Conservation (phyloP, 345 rosid genomes). For the Citrus sp. region DNA sequence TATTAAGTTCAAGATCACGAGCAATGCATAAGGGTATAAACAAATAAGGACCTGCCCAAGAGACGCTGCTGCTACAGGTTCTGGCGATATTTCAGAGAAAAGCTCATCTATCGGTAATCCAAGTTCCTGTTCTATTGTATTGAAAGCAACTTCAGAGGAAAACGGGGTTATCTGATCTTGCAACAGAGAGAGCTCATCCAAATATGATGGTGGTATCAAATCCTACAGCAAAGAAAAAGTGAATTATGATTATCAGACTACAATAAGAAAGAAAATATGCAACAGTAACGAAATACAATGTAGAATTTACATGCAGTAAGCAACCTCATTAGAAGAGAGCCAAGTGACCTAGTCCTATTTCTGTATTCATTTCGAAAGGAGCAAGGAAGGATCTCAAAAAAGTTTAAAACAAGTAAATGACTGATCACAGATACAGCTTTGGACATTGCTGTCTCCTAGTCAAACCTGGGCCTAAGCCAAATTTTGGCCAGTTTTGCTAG, state of each 20-base stretch:
- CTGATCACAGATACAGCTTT: background rate
- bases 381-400: background rate
- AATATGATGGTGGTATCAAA: constrained; percentile 79
- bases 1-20: constrained; percentile 4
- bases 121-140: constrained; percentile 73
- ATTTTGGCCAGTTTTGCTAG: background rate
- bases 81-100: constrained; percentile 88
- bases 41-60: constrained; percentile 70
- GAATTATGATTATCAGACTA: background rate
- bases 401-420: background rate
- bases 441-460: background rate
- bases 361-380: background rate
- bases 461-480: background rate
- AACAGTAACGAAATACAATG: background rate
- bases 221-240: constrained; percentile 43
- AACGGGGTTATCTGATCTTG: constrained; percentile 94
- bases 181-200: constrained; percentile 80
- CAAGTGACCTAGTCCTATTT: background rate
- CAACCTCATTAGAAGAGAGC: background rate
- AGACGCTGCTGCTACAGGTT: constrained; percentile 92
- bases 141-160: constrained; percentile 76
- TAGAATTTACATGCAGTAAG: background rate
- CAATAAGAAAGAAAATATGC: background rate
- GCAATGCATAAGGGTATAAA: background rate
- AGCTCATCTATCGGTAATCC: constrained; percentile 60